Evolutionary conservation across 176 grass and related monocot species (phyloP).

Genomic region (maize (Zea mays)): DNA sequence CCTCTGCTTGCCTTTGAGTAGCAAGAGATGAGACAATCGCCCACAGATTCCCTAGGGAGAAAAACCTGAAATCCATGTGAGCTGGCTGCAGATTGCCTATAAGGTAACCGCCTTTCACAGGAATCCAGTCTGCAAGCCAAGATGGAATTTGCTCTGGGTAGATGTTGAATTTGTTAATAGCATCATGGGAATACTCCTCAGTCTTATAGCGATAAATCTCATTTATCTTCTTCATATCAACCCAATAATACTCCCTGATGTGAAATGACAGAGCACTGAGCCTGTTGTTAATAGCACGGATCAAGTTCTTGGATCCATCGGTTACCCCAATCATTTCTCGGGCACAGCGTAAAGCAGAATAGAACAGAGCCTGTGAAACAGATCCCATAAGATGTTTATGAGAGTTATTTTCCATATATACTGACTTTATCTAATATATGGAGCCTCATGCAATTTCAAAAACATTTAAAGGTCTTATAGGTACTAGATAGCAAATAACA

Average conservation of each 20-base stretch:
- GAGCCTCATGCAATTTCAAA: slow-evolving; percentile 2
- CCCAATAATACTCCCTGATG: slow-evolving; percentile 90
- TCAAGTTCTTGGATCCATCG: slow-evolving; percentile 64
- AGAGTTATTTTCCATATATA: slow-evolving; percentile 27
- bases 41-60: slow-evolving; percentile 95
- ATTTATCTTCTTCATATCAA: slow-evolving; percentile 92
- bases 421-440: slow-evolving; percentile 14
- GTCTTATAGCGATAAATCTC: slow-evolving; percentile 93
- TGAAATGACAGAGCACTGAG: slow-evolving; percentile 82
- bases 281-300: slow-evolving; percentile 73
- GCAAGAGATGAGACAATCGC: slow-evolving; percentile 81
- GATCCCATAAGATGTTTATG: slow-evolving; percentile 21
- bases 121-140: slow-evolving; percentile 87
- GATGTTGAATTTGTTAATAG: slow-evolving; percentile 90
- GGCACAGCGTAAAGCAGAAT: slow-evolving; percentile 82
- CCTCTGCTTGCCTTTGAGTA: slow-evolving; percentile 78
- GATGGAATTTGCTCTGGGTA: slow-evolving; percentile 89
- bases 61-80: slow-evolving; percentile 99
- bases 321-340: slow-evolving; percentile 72
- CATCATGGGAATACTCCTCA: slow-evolving; percentile 87
- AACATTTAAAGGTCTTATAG: neutral
- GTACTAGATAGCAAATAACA: neutral
- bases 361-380: slow-evolving; percentile 74
- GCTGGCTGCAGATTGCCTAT: slow-evolving; percentile 86
- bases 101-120: slow-evolving; percentile 83